These are phyloP conservation scores for Cinnamomum micranthum DNA, from an alignment of 164 flowering plant species.

Conservation along the genomic window DNA sequence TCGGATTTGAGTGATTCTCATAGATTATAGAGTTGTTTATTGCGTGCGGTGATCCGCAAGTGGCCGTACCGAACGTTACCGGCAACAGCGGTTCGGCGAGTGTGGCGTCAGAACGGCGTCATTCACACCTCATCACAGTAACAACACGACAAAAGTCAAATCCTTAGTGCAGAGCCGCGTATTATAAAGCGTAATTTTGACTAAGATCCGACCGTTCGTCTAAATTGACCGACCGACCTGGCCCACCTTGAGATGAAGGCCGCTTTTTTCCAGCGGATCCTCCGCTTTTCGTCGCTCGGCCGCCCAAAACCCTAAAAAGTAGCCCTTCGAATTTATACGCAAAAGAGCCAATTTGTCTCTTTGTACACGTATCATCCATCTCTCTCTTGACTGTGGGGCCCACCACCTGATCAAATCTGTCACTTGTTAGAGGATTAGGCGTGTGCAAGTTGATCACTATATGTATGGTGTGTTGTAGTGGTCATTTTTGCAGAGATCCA, in stretches of 20 bases:
- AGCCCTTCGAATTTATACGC: background rate
- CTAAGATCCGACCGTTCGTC: background rate
- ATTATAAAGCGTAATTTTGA: background rate
- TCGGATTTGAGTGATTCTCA: no score
- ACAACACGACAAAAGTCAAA: no score
- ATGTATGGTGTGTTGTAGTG: background rate
- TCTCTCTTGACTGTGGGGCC: background rate
- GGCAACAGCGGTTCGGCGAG: no score
- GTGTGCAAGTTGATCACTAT: background rate
- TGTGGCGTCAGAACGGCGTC: no score
- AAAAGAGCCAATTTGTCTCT: background rate
- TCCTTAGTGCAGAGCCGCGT: no score
- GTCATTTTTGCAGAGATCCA: no score
- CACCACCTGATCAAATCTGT: background rate
- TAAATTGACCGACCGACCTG: background rate
- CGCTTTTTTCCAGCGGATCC: background rate
- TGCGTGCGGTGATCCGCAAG: no score
- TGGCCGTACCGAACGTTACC: no score
- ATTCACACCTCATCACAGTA: no score
- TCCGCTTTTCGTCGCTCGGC: background rate
- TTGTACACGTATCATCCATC: background rate
- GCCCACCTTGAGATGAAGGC: background rate
- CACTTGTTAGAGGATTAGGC: background rate
- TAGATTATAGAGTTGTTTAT: accelerated
- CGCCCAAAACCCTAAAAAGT: background rate